phyloP scores from a whole-genome alignment of 164 flowering plant genomes.

The Nymphaea colorata region DNA sequence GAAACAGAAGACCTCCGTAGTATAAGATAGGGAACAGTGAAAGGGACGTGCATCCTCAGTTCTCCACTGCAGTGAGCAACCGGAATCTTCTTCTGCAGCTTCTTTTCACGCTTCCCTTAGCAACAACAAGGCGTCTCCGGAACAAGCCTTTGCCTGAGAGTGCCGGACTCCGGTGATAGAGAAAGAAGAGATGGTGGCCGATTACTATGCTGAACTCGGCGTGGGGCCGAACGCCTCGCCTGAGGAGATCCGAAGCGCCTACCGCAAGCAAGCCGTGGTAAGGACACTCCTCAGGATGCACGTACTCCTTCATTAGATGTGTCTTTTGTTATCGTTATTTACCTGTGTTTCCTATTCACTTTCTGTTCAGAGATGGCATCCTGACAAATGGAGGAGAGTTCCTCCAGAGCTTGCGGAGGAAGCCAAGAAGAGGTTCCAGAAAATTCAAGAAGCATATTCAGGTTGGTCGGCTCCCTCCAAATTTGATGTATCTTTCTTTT shows the following conservation, averaged over 20 bases:
- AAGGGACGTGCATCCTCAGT: too few species aligned
- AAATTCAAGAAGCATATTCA: constrained; percentile 85
- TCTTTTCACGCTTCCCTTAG: too few species aligned
- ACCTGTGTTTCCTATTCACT: background rate
- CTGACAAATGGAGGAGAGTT: constrained; percentile 54
- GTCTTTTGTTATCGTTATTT: background rate
- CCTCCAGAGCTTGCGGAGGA: constrained; percentile 33
- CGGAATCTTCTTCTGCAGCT: too few species aligned
- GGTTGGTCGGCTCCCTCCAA: constrained; percentile 18
- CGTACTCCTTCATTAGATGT: too few species aligned
- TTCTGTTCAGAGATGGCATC: constrained; percentile 79
- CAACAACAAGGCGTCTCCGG: too few species aligned
- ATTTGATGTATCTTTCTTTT: background rate
- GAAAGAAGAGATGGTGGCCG: background rate
- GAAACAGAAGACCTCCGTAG: too few species aligned
- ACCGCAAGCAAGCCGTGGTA: constrained; percentile 26
- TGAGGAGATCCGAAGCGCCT: constrained; percentile 19
- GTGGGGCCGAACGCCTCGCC: constrained; percentile 8
- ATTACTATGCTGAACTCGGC: constrained; percentile 12
- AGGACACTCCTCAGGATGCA: background rate
- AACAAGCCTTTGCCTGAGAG: background rate
- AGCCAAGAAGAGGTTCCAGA: constrained; percentile 72
- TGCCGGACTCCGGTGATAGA: background rate
- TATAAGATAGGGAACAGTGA: too few species aligned
- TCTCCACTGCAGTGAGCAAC: too few species aligned